Base-by-base conservation (phyloP, 768 basidiomycete species). In the Xerocomellus amylosporus region DNA sequence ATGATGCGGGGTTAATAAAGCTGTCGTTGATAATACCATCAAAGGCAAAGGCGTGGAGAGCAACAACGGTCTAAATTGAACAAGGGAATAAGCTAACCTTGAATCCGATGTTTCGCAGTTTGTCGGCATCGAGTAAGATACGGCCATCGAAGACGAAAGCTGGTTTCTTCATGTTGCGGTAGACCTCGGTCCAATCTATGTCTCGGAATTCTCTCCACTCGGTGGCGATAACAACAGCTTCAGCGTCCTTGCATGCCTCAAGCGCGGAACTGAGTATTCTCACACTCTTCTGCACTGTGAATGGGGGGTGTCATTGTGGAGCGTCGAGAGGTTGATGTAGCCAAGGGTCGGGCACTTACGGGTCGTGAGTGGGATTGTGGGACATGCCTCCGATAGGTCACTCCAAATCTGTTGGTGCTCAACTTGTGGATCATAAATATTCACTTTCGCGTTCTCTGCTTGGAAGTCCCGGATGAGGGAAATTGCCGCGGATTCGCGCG, bases 181-280 rank as follows among this genome's bases (percentile, higher is more conserved):
- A 97, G 39, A 98, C 88, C 34, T 76, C 75, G 63, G 82, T 71
- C 97, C 97, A 99, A 74, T 95, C 86, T 60, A 99, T 89, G 37
- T 87, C 81, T 66, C 81, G 82, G 83, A 99, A 99, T 74, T 98
- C 95, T 71, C 88, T 91, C 96, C 94, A 97, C 74, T 96, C 96
- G 3, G 97, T 99, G 26, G 92, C 93, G 63, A 99, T 87, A 45
- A 98, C 91, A 59, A 99, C 84, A 4, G 93, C 96, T 71, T 98
- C 97, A 41, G 91, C 86, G 55, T 86, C 76, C 70, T 82, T 83
- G 77, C 92, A 94, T 5, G 96, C 97, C 63, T 93, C 92, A 52
- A 93, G 73, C 1, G 93, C 93, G 8, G 86, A 87, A 40, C 72
- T 62, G 56, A 74, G 84, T 70, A 99, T 86, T 20, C 79, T 89